Evolutionary conservation across 2,329 filamentous ascomycete species (phyloP).

Genomic region (Aspergillus sclerotialis): DNA sequence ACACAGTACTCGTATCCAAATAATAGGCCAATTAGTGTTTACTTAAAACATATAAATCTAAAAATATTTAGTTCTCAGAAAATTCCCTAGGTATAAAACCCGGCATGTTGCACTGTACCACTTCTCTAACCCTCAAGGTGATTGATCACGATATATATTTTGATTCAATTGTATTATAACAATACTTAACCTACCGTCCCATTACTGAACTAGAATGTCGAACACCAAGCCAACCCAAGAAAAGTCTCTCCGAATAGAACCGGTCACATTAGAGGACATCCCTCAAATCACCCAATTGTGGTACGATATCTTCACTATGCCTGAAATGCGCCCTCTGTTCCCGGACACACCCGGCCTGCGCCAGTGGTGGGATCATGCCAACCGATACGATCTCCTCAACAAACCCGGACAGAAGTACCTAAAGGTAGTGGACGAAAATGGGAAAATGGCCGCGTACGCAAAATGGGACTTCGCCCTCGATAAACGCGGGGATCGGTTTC

Average conservation of each 20-base stretch:
- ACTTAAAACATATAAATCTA: too few species aligned
- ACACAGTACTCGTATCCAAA: too few species aligned
- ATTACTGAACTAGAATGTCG: too few species aligned
- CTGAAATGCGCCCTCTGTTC: constrained; percentile 12
- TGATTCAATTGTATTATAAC: too few species aligned
- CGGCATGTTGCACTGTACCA: too few species aligned
- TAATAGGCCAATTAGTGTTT: too few species aligned
- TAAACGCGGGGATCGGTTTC: constrained; percentile 19
- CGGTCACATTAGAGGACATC: constrained; percentile 15
- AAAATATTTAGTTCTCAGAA: too few species aligned
- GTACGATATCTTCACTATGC: constrained; percentile 18
- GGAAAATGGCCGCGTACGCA: constrained; percentile 18
- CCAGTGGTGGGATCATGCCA: constrained; percentile 18
- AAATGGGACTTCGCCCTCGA: constrained; percentile 23
- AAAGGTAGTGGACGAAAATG: constrained; percentile 14
- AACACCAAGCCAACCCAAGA: too few species aligned
- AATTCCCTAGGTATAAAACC: too few species aligned
- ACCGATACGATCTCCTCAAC: constrained; percentile 14
- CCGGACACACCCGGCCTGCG: constrained; percentile 21
- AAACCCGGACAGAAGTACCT: constrained; percentile 19
- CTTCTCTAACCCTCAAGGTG: too few species aligned
- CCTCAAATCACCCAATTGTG: constrained; percentile 17
- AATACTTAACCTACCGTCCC: too few species aligned
- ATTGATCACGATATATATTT: too few species aligned
- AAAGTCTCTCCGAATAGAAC: constrained; percentile 9